These are phyloP conservation scores for Aquilaria sinensis DNA, from an alignment of 345 rosid species.

Conservation along the genomic window DNA sequence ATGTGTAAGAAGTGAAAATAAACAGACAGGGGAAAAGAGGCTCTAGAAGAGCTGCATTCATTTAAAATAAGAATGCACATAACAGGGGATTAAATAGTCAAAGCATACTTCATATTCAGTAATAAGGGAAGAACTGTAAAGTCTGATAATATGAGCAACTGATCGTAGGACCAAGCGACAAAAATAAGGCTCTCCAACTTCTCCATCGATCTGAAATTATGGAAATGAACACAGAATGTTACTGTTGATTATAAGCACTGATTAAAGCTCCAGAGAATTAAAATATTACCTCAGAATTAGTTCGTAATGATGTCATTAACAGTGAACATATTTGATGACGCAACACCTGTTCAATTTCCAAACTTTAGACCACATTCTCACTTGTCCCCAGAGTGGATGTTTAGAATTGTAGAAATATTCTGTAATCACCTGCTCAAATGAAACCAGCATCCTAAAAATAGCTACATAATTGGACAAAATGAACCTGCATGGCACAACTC, in stretches of 20 bases:
- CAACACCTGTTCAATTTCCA: slow-evolving; percentile 58
- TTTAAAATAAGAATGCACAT: too few species aligned
- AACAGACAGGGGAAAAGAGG: too few species aligned
- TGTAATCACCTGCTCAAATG: slow-evolving; percentile 74
- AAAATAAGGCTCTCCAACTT: slow-evolving; percentile 89
- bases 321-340: slow-evolving; percentile 95
- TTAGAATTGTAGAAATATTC: slow-evolving; percentile 1
- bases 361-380: slow-evolving; percentile 20
- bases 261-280: background rate
- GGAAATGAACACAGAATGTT: slow-evolving; percentile 13
- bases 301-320: slow-evolving; percentile 94
- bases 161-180: slow-evolving; percentile 96
- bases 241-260: slow-evolving; percentile 3
- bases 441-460: slow-evolving; percentile 64
- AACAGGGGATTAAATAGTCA: background rate
- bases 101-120: slow-evolving; percentile 88
- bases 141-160: slow-evolving; percentile 90
- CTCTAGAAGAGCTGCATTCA: too few species aligned
- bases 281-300: slow-evolving; percentile 70
- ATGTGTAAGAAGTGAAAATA: too few species aligned
- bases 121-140: slow-evolving; percentile 81
- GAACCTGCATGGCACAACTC: slow-evolving; percentile 51
- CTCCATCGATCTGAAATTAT: slow-evolving; percentile 78
- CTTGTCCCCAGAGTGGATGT: slow-evolving; percentile 10
- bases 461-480: slow-evolving; percentile 77